Evolutionary conservation across 768 basidiomycete species (phyloP), one percentile per base, ranked within the genome.

Genomic region (Termitomyces sp.): DNA sequence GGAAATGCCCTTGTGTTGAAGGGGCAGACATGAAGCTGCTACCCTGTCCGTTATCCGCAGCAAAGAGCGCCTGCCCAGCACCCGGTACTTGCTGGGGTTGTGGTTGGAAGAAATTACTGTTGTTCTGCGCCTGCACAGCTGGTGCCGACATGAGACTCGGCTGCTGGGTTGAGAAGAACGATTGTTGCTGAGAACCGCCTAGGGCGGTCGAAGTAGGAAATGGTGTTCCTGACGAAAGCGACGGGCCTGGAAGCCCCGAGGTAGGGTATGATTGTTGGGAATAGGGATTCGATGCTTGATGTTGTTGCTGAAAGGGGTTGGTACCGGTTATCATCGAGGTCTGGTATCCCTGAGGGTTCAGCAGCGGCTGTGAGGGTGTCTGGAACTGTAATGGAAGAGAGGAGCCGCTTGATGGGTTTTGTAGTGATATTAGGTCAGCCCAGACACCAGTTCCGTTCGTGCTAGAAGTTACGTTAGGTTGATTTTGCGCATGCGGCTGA

Each of bases 341-440:
- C 35, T 71, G 63, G 36, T 68, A 61, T 45, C 59, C 58, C 32
- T 60, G 65, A 24, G 63, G 48, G 39, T 59, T 48, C 54, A 40
- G 48, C 15, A 51, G 32, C 13, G 51, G 28, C 18, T 59, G 58
- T 9, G 61, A 44, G 18, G 59, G 58, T 28, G 71, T 32, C 59
- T 75, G 78, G 46, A 77, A 78, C 65, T 84, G 83, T 9, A 84
- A 72, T 9, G 83, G 86, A 12, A 87, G 75, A 13, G 86, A 82
- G 15, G 85, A 79, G 16, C 73, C 79, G n/a, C 76, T 71, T 13
- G 72, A 68, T n/a, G 78, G 73, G 16, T 59, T 68, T 61, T 82
- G 82, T 33, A 84, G 73, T 46, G 80, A 79, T 61, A 82, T 69
- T 15, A 88, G 73, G 67, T 88, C 86, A 39, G 80, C 76, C 86